Evolutionary conservation across 2,329 filamentous ascomycete genomes (phyloP).

Genomic region (Diplodia mutila): DNA sequence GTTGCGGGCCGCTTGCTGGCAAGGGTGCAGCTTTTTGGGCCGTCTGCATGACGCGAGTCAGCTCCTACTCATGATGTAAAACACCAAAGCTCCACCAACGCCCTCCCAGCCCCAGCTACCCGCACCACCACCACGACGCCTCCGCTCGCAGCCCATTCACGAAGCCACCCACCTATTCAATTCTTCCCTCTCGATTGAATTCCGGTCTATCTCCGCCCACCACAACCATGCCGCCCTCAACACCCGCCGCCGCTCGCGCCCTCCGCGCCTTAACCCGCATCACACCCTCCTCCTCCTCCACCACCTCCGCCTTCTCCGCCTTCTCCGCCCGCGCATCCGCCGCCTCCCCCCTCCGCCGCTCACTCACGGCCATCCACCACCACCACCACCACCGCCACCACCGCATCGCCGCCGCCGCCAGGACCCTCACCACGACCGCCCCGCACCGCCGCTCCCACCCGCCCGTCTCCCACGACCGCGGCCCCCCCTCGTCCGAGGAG

Average conservation of each 20-base stretch:
- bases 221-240: too few relatives aligned
- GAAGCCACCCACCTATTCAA: neutral
- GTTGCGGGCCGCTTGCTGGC: neutral
- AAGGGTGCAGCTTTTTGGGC: neutral
- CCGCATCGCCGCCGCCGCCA: neutral
- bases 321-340: neutral
- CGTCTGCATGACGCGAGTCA: slow-evolving; percentile 16
- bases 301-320: too few relatives aligned
- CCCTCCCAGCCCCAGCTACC: neutral
- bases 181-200: neutral
- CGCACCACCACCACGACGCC: too few relatives aligned
- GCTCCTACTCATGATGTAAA: slow-evolving; percentile 14
- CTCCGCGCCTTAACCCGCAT: too few relatives aligned
- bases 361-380: neutral
- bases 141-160: neutral
- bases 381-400: neutral
- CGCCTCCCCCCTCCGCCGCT: neutral
- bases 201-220: neutral
- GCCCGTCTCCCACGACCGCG: slow-evolving; percentile 59
- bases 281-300: too few relatives aligned
- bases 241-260: too few relatives aligned
- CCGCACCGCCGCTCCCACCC: slow-evolving; percentile 32
- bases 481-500: slow-evolving; percentile 62
- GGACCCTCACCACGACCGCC: neutral
- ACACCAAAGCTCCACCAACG: slow-evolving; percentile 9